Percentiles rank a stretch among this genome's conserved stretches.
These are phyloP conservation scores for Dentipellis fragilis DNA, from an alignment of 768 basidiomycete genomes.

Conservation along the genomic window DNA sequence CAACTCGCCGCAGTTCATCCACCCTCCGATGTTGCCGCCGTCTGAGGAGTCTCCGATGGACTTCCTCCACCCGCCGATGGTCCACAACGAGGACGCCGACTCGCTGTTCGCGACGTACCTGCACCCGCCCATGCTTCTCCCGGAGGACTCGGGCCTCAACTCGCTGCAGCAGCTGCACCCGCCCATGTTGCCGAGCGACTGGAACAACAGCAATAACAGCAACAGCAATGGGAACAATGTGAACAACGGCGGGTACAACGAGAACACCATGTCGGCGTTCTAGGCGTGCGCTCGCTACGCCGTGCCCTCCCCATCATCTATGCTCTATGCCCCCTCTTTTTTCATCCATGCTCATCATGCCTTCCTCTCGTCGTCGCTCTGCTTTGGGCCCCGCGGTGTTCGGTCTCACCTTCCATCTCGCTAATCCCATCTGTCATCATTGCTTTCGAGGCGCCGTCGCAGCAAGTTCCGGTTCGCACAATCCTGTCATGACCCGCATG, in stretches of 20 bases:
- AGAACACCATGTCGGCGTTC: slow-evolving; percentile 27
- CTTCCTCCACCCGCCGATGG: slow-evolving; percentile 55
- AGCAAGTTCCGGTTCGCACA: too few relatives aligned
- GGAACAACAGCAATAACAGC: slow-evolving; percentile 18
- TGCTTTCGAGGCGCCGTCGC: too few relatives aligned
- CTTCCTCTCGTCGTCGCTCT: background rate
- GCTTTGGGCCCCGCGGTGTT: background rate
- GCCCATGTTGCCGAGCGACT: slow-evolving; percentile 26
- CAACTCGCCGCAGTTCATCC: slow-evolving; percentile 46
- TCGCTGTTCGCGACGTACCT: slow-evolving; percentile 43
- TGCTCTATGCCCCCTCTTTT: background rate
- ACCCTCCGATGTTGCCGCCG: slow-evolving; percentile 58
- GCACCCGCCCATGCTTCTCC: slow-evolving; percentile 46
- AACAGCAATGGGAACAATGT: slow-evolving; percentile 14
- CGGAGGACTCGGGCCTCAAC: slow-evolving; percentile 25
- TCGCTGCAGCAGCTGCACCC: slow-evolving; percentile 20
- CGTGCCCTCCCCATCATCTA: too few relatives aligned
- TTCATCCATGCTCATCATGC: slow-evolving; percentile 3
- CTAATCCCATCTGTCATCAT: too few relatives aligned
- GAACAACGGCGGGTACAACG: slow-evolving; percentile 20
- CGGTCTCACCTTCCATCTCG: background rate
- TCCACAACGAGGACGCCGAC: slow-evolving; percentile 52
- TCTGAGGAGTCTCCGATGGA: slow-evolving; percentile 64
- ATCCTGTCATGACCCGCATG: too few relatives aligned
- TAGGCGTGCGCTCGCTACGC: slow-evolving; percentile 7